Evolutionary conservation across 345 rosid species (phyloP).

Genomic region (Sonneratia alba): DNA sequence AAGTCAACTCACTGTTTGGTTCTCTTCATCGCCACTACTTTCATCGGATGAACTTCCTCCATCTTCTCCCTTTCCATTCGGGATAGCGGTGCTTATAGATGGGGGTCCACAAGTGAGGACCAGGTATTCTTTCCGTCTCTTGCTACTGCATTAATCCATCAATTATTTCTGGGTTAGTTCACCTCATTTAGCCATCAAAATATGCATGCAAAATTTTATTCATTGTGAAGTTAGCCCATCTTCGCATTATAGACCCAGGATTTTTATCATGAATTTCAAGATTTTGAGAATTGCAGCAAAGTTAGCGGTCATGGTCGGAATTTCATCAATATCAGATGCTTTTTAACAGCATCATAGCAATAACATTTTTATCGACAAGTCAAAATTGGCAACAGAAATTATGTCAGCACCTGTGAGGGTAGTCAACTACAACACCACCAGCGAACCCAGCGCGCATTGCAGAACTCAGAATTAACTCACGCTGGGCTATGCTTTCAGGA

Average conservation of each 20-base stretch:
- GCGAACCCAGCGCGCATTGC: slow-evolving; percentile 92
- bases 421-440: slow-evolving; percentile 88
- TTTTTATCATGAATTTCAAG: neutral
- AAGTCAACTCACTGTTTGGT: slow-evolving; percentile 32
- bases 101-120: slow-evolving; percentile 81
- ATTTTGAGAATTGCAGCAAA: neutral
- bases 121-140: slow-evolving; percentile 74
- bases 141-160: slow-evolving; percentile 35
- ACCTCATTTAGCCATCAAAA: neutral
- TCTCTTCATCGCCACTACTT: slow-evolving; percentile 55
- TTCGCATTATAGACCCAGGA: neutral
- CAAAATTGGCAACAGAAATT: neutral
- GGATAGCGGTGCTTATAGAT: slow-evolving; percentile 34
- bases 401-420: slow-evolving; percentile 67
- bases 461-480: slow-evolving; percentile 63
- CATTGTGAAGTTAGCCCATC: neutral
- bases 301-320: neutral
- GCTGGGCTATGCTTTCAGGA: slow-evolving; percentile 77
- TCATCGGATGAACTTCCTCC: slow-evolving; percentile 62
- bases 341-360: neutral
- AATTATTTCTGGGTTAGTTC: slow-evolving; percentile 4
- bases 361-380: neutral
- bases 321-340: neutral
- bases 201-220: neutral
- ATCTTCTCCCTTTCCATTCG: slow-evolving; percentile 36